Evolutionary conservation across 2,329 filamentous ascomycete species (phyloP).

Genomic region (Neonectria sp.): DNA sequence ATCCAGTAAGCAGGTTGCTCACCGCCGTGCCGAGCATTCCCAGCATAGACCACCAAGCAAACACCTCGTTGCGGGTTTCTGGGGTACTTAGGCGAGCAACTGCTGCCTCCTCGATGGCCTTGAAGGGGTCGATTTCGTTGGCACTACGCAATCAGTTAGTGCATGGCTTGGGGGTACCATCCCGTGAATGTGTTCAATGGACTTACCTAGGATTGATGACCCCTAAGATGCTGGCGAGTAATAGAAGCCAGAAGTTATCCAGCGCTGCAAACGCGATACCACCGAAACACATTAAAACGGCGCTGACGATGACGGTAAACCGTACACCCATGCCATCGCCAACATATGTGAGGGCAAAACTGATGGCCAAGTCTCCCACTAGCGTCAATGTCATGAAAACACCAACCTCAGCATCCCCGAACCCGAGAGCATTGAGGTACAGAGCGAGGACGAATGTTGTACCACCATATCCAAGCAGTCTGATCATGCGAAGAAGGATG

Average conservation of each 20-base stretch:
- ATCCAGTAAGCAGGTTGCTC: too few relatives aligned
- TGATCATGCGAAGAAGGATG: constrained; percentile 38
- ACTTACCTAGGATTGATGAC: constrained; percentile 42
- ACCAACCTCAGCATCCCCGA: constrained; percentile 36
- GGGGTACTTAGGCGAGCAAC: constrained; percentile 36
- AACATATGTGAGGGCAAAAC: constrained; percentile 40
- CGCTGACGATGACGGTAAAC: constrained; percentile 32
- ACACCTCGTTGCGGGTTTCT: too few relatives aligned
- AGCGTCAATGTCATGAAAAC: constrained; percentile 44
- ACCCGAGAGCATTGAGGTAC: constrained; percentile 41
- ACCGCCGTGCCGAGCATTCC: too few relatives aligned
- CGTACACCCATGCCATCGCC: constrained; percentile 37
- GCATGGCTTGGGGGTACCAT: neutral
- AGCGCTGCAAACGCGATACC: constrained; percentile 35
- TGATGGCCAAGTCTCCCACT: constrained; percentile 43
- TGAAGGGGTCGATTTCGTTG: constrained; percentile 46
- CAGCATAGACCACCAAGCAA: too few relatives aligned
- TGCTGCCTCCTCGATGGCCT: constrained; percentile 41
- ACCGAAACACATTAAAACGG: constrained; percentile 37
- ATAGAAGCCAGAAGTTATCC: constrained; percentile 41
- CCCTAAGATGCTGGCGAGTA: constrained; percentile 36
- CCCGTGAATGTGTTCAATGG: too few relatives aligned
- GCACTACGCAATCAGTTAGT: constrained; percentile 25
- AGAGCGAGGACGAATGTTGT: constrained; percentile 41
- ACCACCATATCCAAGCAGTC: constrained; percentile 41